Base-by-base conservation (phyloP, 805 yeast genomes). In the Barnettozyma botsteinii region DNA sequence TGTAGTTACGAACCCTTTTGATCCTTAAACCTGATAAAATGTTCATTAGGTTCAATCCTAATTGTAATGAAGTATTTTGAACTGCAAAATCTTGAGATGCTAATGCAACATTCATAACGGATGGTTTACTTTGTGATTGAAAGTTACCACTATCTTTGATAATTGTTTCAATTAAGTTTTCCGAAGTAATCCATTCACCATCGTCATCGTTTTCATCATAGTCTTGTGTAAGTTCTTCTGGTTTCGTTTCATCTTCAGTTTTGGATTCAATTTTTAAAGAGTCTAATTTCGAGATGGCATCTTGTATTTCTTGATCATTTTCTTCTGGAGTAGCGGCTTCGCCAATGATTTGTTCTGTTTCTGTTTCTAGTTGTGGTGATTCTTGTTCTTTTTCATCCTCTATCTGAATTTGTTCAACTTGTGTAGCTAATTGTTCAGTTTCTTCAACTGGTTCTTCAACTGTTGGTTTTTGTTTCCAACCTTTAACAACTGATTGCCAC, bases 61-160 rank as follows among this genome's bases (percentile, higher is more conserved):
- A 72, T 61, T 91, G 98, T 65, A 93, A 70, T 1, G 96, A 76
- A 13, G 89, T 96, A 62, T 93, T 93, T 62, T 93, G 99, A 55
- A 91, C 86, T 2, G 99, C 98, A 66, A 91, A 93, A 75, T 93
- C 99, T 21, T 95, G 95, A 0, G 97, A 84, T 0, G 96, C 81
- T 36, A 93, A 64, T 3, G 97, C 98, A 15, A 82, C 93, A 47
- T 79, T 75, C 42, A 81, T 72, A n/a, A 64, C 51, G 10, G 64
- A 53, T 6, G 49, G 56, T 3, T 52, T 42, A 4, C 51, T 44
- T 6, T 57, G 53, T 14, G 65, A 63, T 12, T 64, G 72, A 35
- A 77, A 68, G 42, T 74, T 72, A 30, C 82, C 76, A 52, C 69
- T 74, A 52, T 86, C 91, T 56, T 79, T 81, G 29, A 79, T 59